Evolutionary conservation across 441 rosid species (phyloP), one percentile per base, ranked within the genome.

Genomic region (Theobroma grandiflorum): DNA sequence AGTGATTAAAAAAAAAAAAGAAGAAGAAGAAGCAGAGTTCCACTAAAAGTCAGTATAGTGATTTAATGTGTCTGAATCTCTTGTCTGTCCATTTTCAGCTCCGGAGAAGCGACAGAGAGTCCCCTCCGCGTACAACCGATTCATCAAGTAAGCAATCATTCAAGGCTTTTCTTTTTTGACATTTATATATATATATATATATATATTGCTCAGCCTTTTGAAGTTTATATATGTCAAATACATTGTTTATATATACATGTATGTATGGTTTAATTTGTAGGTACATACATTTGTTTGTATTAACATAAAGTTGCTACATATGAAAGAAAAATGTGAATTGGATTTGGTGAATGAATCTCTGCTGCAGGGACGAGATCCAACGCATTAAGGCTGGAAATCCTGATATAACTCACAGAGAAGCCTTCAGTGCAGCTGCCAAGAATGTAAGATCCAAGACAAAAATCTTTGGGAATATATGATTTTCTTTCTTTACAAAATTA

Each of bases 381-480:
- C 90, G 90, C 82, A 87, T 87, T 78, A 88, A 88, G 73, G 89
- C 89, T 6, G 90, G 82, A 74, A 88, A 88, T 81, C 90, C 90
- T 65, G 84, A 88, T 80, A 88, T 88, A 49, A 86, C 84, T 80
- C 90, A 88, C 82, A 84, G 90, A 61, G 89, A 88, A 79, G 90
- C 90, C 81, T 88, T 88, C 85, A 86, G 90, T 78, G 89, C 90
- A 20, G 90, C 90, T 74, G 90, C 90, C 37, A 88, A 88, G 83
- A 88, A 88, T 76, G 90, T 88, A 80, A 78, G 84, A 69, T 73
- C 74, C 79, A 22, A 79, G 81, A 18, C 47, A 66, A 58, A 50
- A 52, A n/a, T 50, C 70, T 61, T 50, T 69, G 15, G 66, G 67
- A 55, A 65, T 45, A 65, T 38, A 65, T 65, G 47, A 65, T 73